Conservation (phyloP, 306 rosid species). For the Cicer cuneatum region DNA sequence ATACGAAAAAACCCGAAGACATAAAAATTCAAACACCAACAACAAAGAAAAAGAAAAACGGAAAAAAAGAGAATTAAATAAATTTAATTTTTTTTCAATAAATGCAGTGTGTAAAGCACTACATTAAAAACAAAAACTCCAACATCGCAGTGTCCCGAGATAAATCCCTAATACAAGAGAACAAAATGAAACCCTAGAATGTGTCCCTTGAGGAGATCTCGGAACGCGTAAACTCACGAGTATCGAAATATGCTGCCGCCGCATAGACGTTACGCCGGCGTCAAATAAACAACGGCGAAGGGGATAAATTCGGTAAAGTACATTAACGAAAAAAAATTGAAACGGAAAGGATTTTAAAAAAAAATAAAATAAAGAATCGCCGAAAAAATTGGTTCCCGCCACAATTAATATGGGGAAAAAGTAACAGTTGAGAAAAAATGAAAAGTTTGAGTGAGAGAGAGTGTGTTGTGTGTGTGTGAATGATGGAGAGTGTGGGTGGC, state of each 20-base stretch:
- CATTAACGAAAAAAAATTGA: conserved; percentile 11
- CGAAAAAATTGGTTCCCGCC: conserved; percentile 51
- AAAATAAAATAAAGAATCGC: conserved; percentile 2
- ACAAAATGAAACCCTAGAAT: conserved; percentile 50
- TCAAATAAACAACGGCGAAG: neutral
- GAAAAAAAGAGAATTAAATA: neutral
- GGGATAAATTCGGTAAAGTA: neutral
- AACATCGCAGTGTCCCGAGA: conserved; percentile 21
- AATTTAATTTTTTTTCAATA: neutral
- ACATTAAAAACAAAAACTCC: conserved; percentile 24
- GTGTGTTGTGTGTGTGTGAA: neutral
- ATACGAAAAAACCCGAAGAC: neutral
- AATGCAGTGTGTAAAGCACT: conserved; percentile 21
- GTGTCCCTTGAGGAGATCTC: conserved; percentile 38
- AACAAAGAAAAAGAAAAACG: neutral
- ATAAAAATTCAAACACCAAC: neutral
- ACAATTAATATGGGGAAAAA: conserved; percentile 24
- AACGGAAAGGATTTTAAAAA: neutral
- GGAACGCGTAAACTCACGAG: neutral
- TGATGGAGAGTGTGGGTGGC: neutral
- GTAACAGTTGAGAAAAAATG: conserved; percentile 15
- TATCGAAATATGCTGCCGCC: conserved; percentile 2
- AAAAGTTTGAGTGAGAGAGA: conserved; percentile 32
- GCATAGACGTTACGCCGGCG: neutral
- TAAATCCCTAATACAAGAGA: conserved; percentile 35